phyloP scores from a whole-genome alignment of 805 yeast genomes.

The Barnettozyma wickerhamii region DNA sequence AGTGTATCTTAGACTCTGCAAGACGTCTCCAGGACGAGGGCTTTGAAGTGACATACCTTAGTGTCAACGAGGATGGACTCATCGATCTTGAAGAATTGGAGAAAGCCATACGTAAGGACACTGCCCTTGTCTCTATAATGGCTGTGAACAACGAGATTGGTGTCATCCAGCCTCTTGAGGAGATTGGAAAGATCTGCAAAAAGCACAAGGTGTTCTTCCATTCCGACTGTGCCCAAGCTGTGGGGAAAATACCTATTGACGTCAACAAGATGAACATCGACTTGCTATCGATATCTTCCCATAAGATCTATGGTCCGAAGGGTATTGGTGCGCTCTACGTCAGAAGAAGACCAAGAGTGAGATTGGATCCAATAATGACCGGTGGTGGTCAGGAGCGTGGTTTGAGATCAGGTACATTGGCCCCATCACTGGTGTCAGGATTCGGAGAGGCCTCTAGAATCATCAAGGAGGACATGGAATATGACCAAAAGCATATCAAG shows the following conservation, averaged over 20 bases:
- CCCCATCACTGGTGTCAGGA: constrained; percentile 94
- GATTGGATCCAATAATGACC: constrained; percentile 88
- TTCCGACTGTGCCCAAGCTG: constrained; percentile 97
- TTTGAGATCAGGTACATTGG: constrained; percentile 90
- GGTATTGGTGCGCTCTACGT: constrained; percentile 95
- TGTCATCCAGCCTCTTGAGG: constrained; percentile 92
- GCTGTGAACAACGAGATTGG: constrained; percentile 98
- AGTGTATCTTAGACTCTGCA: constrained; percentile 97
- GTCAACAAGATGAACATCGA: constrained; percentile 93
- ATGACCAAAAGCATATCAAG: constrained; percentile 67
- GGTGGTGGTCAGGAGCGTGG: constrained; percentile 99
- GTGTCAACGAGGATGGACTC: constrained; percentile 78
- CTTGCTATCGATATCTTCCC: constrained; percentile 89
- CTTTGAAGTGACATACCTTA: constrained; percentile 89
- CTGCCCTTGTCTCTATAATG: constrained; percentile 89
- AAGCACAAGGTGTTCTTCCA: constrained; percentile 91
- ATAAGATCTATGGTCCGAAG: constrained; percentile 96
- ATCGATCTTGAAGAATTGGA: constrained; percentile 74
- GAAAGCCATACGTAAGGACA: constrained; percentile 83
- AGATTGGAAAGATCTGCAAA: constrained; percentile 85
- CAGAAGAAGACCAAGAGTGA: constrained; percentile 96
- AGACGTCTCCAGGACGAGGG: constrained; percentile 96
- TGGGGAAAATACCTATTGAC: constrained; percentile 88
- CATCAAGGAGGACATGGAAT: constrained; percentile 65
- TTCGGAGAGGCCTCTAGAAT: constrained; percentile 96